These are phyloP conservation scores for Fusarium camptoceras DNA, from an alignment of 2,329 filamentous ascomycete genomes.

Conservation along the genomic window DNA sequence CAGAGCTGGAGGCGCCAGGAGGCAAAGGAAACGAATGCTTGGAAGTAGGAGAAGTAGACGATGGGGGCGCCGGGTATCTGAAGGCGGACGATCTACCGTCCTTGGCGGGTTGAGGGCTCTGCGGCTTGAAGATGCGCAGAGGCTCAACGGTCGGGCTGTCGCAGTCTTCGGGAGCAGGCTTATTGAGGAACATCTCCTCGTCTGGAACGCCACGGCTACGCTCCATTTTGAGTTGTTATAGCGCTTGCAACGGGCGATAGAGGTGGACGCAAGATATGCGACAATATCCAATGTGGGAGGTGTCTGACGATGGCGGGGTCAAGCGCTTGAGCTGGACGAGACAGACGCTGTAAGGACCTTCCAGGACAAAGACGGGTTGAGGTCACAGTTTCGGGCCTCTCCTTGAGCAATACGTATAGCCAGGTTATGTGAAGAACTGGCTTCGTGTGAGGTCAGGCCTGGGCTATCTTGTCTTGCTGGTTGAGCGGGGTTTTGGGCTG, in stretches of 20 bases:
- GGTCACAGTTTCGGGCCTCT: slow-evolving; percentile 11
- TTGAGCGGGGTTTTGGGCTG: slow-evolving; percentile 43
- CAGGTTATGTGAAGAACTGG: background rate
- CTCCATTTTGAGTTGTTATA: slow-evolving; percentile 56
- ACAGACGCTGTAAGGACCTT: slow-evolving; percentile 12
- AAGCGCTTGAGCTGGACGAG: slow-evolving; percentile 16
- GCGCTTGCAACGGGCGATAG: slow-evolving; percentile 9
- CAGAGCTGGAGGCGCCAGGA: slow-evolving; percentile 77
- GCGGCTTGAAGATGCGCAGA: slow-evolving; percentile 84
- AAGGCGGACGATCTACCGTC: slow-evolving; percentile 56
- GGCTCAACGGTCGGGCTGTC: slow-evolving; percentile 86
- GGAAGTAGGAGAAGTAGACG: slow-evolving; percentile 54
- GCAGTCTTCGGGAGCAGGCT: slow-evolving; percentile 62
- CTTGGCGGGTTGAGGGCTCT: slow-evolving; percentile 68
- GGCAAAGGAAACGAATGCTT: slow-evolving; percentile 73
- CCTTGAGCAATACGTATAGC: slow-evolving; percentile 17
- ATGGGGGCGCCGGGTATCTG: slow-evolving; percentile 64
- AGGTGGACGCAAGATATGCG: slow-evolving; percentile 7
- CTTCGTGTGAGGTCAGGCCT: slow-evolving; percentile 2
- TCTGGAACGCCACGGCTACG: slow-evolving; percentile 75
- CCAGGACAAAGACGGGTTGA: slow-evolving; percentile 12
- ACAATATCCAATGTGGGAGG: slow-evolving; percentile 22
- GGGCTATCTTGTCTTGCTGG: slow-evolving; percentile 30
- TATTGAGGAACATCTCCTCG: slow-evolving; percentile 85
- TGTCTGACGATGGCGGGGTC: slow-evolving; percentile 33